phyloP scores from a whole-genome alignment of 768 basidiomycete genomes.

The Russula ochroleuca region DNA sequence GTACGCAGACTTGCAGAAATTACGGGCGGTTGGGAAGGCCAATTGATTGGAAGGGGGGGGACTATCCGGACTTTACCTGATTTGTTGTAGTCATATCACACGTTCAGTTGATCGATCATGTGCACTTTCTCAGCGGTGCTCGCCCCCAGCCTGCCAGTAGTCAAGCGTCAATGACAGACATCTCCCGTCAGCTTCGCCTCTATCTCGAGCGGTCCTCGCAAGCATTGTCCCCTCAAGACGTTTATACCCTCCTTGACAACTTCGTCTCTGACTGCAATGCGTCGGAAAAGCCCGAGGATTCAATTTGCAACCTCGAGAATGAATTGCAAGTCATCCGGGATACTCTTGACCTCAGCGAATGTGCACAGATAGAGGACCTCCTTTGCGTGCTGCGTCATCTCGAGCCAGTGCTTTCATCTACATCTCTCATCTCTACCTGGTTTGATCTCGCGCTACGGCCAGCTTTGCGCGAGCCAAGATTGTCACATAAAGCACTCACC shows the following conservation, averaged over 20 bases:
- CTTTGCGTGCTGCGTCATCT: slow-evolving; percentile 63
- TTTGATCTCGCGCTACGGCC: slow-evolving; percentile 77
- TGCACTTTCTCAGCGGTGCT: background rate
- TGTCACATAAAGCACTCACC: slow-evolving; percentile 53
- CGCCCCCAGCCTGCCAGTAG: too few relatives aligned
- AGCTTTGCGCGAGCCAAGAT: slow-evolving; percentile 67
- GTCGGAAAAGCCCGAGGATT: slow-evolving; percentile 43
- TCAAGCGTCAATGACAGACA: slow-evolving; percentile 34
- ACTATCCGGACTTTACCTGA: background rate
- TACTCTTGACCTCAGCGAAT: slow-evolving; percentile 57
- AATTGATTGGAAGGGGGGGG: background rate
- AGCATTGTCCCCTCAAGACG: slow-evolving; percentile 45
- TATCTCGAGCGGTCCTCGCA: slow-evolving; percentile 54
- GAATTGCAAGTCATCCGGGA: slow-evolving; percentile 61
- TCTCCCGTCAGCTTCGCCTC: slow-evolving; percentile 52
- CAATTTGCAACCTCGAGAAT: slow-evolving; percentile 54
- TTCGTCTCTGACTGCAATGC: slow-evolving; percentile 51
- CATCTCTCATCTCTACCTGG: slow-evolving; percentile 71
- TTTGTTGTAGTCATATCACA: background rate
- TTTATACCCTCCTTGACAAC: slow-evolving; percentile 49
- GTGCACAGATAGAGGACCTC: slow-evolving; percentile 61
- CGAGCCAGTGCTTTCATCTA: slow-evolving; percentile 54
- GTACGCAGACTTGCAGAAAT: slow-evolving; percentile 73
- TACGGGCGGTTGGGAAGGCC: slow-evolving; percentile 37
- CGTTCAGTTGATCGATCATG: background rate